Evolutionary conservation across 2,329 filamentous ascomycete genomes (phyloP).

Genomic region (Neonectria coccinea): DNA sequence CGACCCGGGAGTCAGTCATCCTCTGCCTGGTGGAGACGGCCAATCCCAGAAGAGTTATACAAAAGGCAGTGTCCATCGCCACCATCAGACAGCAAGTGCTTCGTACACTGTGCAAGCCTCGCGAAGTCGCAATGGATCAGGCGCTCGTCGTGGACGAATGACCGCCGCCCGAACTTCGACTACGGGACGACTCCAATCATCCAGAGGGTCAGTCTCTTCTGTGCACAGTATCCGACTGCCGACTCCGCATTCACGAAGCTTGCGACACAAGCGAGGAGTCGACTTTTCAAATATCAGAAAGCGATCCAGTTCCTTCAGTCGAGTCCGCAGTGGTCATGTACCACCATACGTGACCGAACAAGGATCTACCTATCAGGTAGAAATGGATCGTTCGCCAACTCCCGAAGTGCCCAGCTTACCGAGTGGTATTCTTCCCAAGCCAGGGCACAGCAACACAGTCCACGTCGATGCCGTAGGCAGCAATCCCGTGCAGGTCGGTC

Average conservation of each 20-base stretch:
- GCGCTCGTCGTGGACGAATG: conserved; percentile 46
- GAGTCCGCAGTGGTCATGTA: conserved; percentile 35
- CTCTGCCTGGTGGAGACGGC: conserved; percentile 82
- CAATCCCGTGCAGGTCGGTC: not conserved
- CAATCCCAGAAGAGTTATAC: conserved; percentile 68
- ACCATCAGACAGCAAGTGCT: conserved; percentile 48
- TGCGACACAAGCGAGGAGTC: conserved; percentile 64
- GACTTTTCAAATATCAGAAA: conserved; percentile 65
- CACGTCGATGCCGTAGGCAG: not conserved
- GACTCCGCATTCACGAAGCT: conserved; percentile 54
- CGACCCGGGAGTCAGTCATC: conserved; percentile 75
- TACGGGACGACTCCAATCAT: conserved; percentile 49
- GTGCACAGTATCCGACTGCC: conserved; percentile 60
- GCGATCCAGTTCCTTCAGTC: conserved; percentile 49
- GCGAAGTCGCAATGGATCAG: conserved; percentile 53
- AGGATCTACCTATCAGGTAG: conserved; percentile 36
- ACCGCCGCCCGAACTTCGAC: conserved; percentile 47
- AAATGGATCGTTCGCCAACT: conserved; percentile 43
- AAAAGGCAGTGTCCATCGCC: conserved; percentile 76
- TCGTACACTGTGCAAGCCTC: conserved; percentile 45
- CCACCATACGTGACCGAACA: conserved; percentile 37
- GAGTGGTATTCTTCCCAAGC: conserved; percentile 45
- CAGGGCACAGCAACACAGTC: conserved; percentile 4
- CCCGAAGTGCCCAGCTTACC: conserved; percentile 46
- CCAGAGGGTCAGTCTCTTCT: conserved; percentile 61